A percentile compares a stretch with the other conserved stretches of the same genome.
Evolutionary conservation across 176 grass and related monocot genomes (phyloP).

Genomic region (Alloteropsis semialata): DNA sequence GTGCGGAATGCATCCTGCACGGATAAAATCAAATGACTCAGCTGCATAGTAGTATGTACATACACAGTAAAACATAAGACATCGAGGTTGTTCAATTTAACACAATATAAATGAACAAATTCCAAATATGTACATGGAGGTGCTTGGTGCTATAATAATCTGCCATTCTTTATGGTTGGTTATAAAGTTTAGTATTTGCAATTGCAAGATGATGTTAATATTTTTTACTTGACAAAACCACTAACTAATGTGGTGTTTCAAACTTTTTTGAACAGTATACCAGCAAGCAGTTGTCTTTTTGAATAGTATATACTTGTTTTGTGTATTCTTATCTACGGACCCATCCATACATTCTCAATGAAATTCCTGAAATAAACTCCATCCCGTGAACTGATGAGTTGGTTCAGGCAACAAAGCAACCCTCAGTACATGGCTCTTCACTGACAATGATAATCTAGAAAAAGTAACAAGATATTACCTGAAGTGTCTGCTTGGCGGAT

Average conservation of each 20-base stretch:
- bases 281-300: neutral
- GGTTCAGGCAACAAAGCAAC: neutral
- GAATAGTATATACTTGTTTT: neutral
- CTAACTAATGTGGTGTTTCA: neutral
- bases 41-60: constrained; percentile 2
- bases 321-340: constrained; percentile 6
- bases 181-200: neutral
- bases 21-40: constrained; percentile 1
- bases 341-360: neutral
- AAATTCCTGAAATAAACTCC: neutral
- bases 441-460: constrained; percentile 11
- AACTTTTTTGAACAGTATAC: neutral
- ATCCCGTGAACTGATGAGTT: neutral
- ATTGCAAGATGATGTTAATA: neutral
- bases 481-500: constrained; percentile 69
- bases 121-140: neutral
- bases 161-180: neutral
- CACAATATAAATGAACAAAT: neutral
- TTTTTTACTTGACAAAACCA: neutral
- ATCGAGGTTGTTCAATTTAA: neutral
- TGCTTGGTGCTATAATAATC: neutral
- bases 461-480: constrained; percentile 46
- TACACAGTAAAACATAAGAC: constrained; percentile 14
- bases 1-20: constrained; percentile 71
- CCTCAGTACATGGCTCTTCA: neutral